Evolutionary conservation across 2,329 filamentous ascomycete genomes (phyloP).

Genomic region (Parastagonospora nodorum): DNA sequence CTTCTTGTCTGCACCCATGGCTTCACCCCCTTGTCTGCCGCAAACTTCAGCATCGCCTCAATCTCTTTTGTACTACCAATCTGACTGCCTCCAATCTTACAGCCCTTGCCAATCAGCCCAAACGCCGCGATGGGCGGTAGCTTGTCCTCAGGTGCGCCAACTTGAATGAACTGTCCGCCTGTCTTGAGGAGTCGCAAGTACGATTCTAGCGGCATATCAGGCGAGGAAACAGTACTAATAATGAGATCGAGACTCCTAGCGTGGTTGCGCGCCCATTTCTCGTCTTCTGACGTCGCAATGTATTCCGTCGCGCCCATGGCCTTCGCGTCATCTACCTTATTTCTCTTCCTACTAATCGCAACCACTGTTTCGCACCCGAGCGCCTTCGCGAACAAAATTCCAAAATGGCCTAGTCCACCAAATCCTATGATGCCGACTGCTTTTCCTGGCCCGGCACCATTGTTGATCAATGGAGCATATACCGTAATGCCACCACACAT

Average conservation of each 20-base stretch:
- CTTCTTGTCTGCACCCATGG: slow-evolving; percentile 66
- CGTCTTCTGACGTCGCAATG: slow-evolving; percentile 51
- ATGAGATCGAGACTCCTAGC: slow-evolving; percentile 64
- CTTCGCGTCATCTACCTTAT: slow-evolving; percentile 64
- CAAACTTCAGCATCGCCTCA: slow-evolving; percentile 65
- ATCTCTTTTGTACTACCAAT: slow-evolving; percentile 64
- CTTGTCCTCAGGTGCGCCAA: slow-evolving; percentile 68
- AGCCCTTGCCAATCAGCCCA: slow-evolving; percentile 62
- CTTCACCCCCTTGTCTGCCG: slow-evolving; percentile 62
- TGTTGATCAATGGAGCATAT: slow-evolving; percentile 69
- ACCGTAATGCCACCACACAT: slow-evolving; percentile 79
- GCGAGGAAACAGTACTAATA: slow-evolving; percentile 61
- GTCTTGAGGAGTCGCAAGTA: slow-evolving; percentile 67
- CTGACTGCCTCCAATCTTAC: slow-evolving; percentile 51
- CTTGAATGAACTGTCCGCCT: slow-evolving; percentile 68
- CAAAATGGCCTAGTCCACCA: slow-evolving; percentile 76
- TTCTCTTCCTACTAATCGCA: slow-evolving; percentile 64
- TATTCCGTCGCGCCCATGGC: slow-evolving; percentile 70
- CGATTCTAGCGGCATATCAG: slow-evolving; percentile 65
- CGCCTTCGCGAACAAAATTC: slow-evolving; percentile 71
- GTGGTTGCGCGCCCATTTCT: slow-evolving; percentile 65
- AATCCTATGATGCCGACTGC: slow-evolving; percentile 73
- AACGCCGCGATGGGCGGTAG: slow-evolving; percentile 62
- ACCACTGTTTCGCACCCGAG: slow-evolving; percentile 71
- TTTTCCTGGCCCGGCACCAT: slow-evolving; percentile 72